Conservation (phyloP, 768 basidiomycete genomes). For the Boletus vinaceobasis region DNA sequence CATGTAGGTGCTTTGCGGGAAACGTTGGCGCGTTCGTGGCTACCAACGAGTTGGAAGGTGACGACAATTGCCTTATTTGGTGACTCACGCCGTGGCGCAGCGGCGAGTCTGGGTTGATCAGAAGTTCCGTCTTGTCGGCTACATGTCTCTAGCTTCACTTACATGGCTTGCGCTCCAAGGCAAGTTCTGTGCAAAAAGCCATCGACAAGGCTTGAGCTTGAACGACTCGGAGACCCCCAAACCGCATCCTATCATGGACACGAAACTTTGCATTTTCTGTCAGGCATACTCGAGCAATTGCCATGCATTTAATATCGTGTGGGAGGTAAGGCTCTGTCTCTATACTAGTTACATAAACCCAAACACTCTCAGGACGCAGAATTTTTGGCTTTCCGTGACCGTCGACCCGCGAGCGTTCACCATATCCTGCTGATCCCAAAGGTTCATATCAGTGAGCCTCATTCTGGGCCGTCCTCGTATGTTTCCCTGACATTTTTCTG, state of each 20-base stretch:
- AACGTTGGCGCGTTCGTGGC: not conserved
- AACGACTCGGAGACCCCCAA: not conserved
- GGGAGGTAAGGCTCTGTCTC: constrained; percentile 37
- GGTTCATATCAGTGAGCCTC: constrained; percentile 44
- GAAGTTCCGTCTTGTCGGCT: too few relatives aligned
- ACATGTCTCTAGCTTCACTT: constrained; percentile 1
- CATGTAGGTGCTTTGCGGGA: not conserved
- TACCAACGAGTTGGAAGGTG: not conserved
- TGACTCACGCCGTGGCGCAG: too few relatives aligned
- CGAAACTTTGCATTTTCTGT: constrained; percentile 38
- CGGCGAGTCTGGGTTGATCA: too few relatives aligned
- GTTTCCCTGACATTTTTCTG: not conserved
- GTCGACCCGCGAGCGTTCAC: constrained; percentile 44
- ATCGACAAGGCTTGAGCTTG: not conserved
- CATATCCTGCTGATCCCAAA: constrained; percentile 55
- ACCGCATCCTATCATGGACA: not conserved
- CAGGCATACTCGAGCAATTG: constrained; percentile 35
- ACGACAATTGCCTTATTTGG: constrained; percentile 15
- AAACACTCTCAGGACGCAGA: constrained; percentile 36
- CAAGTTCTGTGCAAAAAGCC: not conserved
- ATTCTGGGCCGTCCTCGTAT: not conserved
- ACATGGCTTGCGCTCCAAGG: constrained; percentile 8
- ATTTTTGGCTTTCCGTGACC: constrained; percentile 53
- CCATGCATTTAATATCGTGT: constrained; percentile 44
- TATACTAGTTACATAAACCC: not conserved